Conservation (phyloP, 257 asterid genomes). For the Echium plantagineum region DNA sequence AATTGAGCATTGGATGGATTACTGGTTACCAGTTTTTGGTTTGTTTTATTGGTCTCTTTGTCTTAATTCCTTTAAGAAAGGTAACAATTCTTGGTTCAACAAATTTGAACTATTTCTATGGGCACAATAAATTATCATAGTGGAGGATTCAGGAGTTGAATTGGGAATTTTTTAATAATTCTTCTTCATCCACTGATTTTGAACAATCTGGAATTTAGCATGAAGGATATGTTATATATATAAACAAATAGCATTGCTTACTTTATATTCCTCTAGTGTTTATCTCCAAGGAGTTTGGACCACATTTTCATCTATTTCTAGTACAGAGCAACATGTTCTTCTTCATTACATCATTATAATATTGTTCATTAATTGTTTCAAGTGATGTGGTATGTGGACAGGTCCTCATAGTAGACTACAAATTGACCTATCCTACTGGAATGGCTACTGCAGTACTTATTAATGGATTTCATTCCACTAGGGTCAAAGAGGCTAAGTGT, state of each 20-base stretch:
- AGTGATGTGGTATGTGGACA: constrained; percentile 12
- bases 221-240: background rate
- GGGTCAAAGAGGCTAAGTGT: constrained; percentile 62
- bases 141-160: too few relatives aligned
- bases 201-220: too few relatives aligned
- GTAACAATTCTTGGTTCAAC: constrained; percentile 18
- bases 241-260: too few relatives aligned
- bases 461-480: constrained; percentile 70
- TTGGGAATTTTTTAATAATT: too few relatives aligned
- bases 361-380: background rate
- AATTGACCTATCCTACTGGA: constrained; percentile 84
- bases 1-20: constrained; percentile 87
- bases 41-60: constrained; percentile 73
- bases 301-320: background rate
- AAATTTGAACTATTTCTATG: too few relatives aligned
- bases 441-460: constrained; percentile 90
- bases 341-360: background rate
- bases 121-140: too few relatives aligned
- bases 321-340: background rate
- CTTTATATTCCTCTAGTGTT: too few relatives aligned
- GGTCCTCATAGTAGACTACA: constrained; percentile 81
- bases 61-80: constrained; percentile 73
- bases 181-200: too few relatives aligned
- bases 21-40: constrained; percentile 50
- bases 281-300: background rate